These are phyloP conservation scores for Fusarium ramigenum DNA, from an alignment of 2,329 filamentous ascomycete genomes.

Conservation along the genomic window DNA sequence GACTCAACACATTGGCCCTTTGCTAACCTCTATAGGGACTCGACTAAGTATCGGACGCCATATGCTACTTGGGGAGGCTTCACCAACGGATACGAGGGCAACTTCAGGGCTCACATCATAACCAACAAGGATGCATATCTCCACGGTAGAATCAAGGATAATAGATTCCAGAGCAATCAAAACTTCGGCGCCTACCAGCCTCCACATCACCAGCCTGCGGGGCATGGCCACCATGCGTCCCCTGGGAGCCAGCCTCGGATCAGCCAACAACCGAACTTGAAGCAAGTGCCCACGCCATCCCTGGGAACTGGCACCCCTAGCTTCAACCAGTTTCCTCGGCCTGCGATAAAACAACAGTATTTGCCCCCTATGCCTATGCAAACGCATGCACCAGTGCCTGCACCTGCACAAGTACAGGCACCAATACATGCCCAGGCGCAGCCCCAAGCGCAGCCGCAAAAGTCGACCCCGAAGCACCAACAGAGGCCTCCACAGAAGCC, in stretches of 20 bases:
- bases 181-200: not conserved
- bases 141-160: conserved; percentile 38
- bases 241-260: conserved; percentile 7
- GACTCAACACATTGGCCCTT: not conserved
- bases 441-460: not conserved
- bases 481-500: not conserved
- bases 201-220: not conserved
- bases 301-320: not conserved
- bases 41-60: conserved; percentile 66
- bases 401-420: not conserved
- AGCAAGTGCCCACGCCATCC: not conserved
- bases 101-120: conserved; percentile 57
- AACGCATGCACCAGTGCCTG: not conserved
- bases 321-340: conserved; percentile 19
- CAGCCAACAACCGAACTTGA: conserved; percentile 9
- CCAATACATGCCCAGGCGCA: not conserved
- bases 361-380: conserved; percentile 8
- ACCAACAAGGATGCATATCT: conserved; percentile 43
- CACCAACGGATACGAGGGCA: conserved; percentile 69
- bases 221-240: not conserved
- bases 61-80: conserved; percentile 67
- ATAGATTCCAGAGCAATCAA: not conserved
- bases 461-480: not conserved
- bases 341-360: conserved; percentile 37
- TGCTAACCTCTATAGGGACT: conserved; percentile 53